phyloP scores from a whole-genome alignment of 441 rosid species.

The Erysimum cheiri region DNA sequence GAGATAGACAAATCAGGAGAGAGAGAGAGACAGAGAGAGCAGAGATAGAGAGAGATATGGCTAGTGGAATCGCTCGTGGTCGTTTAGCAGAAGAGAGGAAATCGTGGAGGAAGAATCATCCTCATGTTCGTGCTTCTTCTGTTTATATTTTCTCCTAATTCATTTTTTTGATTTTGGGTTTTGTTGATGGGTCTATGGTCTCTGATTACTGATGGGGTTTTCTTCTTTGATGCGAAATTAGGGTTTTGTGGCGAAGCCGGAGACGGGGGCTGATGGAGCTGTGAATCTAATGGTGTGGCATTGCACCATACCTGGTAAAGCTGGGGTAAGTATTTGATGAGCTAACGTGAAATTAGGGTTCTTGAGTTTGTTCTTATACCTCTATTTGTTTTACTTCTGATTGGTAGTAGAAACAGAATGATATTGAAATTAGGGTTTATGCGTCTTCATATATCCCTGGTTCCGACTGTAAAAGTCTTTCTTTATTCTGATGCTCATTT shows the following conservation, averaged over 20 bases:
- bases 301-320: conserved; percentile 98
- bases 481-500: not conserved
- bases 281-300: conserved; percentile 96
- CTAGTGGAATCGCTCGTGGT: conserved; percentile 95
- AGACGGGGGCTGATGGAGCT: conserved; percentile 73
- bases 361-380: not conserved
- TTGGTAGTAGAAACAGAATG: not conserved
- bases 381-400: conserved; percentile 8
- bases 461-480: not conserved
- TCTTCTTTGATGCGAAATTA: conserved; percentile 39
- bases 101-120: conserved; percentile 97
- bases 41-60: conserved; percentile 54
- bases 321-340: conserved; percentile 63
- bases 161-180: not conserved
- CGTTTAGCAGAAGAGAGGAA: conserved; percentile 93
- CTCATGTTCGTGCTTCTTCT: conserved; percentile 68
- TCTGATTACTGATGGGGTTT: conserved; percentile 3
- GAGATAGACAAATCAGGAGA: not conserved
- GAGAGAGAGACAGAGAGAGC: conserved; percentile 1
- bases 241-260: conserved; percentile 99
- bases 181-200: not conserved
- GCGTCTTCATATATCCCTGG: not conserved
- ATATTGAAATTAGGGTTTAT: conserved; percentile 21
- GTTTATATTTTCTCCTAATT: not conserved
- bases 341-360: not conserved